Conservation (phyloP, 768 basidiomycete genomes). For the Floccularia luteovirens region DNA sequence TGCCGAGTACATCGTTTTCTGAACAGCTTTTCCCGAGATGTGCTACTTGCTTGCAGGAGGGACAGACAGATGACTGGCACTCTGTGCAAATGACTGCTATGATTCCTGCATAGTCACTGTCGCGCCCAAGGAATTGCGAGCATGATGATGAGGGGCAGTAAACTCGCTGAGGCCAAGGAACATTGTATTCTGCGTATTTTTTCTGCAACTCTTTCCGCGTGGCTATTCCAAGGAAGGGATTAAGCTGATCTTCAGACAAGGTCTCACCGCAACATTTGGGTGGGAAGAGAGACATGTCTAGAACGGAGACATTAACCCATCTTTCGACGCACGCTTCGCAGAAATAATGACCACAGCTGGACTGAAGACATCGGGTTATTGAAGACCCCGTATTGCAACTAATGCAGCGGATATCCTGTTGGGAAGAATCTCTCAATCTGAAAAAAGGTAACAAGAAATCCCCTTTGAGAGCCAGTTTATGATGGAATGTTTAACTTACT, state of each 20-base stretch:
- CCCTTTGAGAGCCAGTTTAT: no score
- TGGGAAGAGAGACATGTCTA: constrained; percentile 33
- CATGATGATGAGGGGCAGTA: constrained; percentile 5
- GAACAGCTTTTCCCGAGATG: constrained; percentile 2
- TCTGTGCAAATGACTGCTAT: not conserved
- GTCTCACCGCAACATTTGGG: constrained; percentile 28
- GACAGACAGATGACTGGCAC: not conserved
- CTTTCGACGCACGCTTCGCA: constrained; percentile 23
- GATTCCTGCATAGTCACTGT: not conserved
- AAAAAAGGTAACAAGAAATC: not conserved
- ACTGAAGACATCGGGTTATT: constrained; percentile 8
- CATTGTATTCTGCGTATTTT: constrained; percentile 1
- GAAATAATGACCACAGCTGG: constrained; percentile 29
- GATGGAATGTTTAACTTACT: no score
- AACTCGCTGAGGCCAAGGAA: constrained; percentile 1
- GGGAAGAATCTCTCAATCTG: not conserved
- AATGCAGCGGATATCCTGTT: not conserved
- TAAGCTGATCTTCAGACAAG: constrained; percentile 11
- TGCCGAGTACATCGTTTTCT: not conserved
- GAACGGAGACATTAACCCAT: constrained; percentile 24
- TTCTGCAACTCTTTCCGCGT: not conserved
- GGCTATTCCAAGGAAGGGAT: constrained; percentile 10
- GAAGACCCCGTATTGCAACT: not conserved
- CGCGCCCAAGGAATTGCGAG: constrained; percentile 4
- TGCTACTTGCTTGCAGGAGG: constrained; percentile 1